A percentile compares a stretch with the other conserved stretches of the same genome.
Conservation (phyloP, 2,329 filamentous ascomycete genomes). For the Penicillium sumatraense region DNA sequence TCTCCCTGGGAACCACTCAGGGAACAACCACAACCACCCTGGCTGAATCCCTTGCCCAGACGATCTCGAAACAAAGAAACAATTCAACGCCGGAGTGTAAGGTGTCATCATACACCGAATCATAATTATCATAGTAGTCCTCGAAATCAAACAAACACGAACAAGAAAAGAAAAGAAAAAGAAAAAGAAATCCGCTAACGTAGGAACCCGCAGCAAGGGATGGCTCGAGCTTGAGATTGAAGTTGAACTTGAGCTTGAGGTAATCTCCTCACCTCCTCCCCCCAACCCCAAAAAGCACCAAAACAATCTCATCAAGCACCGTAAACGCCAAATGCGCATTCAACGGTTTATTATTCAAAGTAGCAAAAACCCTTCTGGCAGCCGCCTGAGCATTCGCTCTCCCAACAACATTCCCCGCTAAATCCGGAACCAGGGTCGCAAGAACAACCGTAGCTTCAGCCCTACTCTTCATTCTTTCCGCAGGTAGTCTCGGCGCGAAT, state of each 20-base stretch:
- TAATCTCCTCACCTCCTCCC: conserved; percentile 3
- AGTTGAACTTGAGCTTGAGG: not conserved
- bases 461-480: conserved; percentile 78
- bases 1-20: too few species aligned
- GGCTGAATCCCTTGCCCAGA: too few species aligned
- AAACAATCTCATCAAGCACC: conserved; percentile 71
- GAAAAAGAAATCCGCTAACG: too few species aligned
- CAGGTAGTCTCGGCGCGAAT: conserved; percentile 62
- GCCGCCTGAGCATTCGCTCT: conserved; percentile 89
- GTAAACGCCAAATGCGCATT: conserved; percentile 77
- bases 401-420: conserved; percentile 92
- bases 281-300: conserved; percentile 61
- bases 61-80: too few species aligned
- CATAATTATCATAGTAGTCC: too few species aligned
- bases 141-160: too few species aligned
- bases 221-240: not conserved
- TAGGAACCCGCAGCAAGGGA: not conserved
- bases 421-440: conserved; percentile 84
- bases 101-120: too few species aligned
- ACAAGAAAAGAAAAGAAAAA: too few species aligned
- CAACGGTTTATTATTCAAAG: conserved; percentile 85
- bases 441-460: conserved; percentile 89
- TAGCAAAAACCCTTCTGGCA: conserved; percentile 84
- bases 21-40: not conserved
- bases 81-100: too few species aligned